Percentiles rank a stretch among this genome's conserved stretches.
These are phyloP conservation scores for Solanum chacoense DNA, from an alignment of 305 asterid species.

Conservation along the genomic window DNA sequence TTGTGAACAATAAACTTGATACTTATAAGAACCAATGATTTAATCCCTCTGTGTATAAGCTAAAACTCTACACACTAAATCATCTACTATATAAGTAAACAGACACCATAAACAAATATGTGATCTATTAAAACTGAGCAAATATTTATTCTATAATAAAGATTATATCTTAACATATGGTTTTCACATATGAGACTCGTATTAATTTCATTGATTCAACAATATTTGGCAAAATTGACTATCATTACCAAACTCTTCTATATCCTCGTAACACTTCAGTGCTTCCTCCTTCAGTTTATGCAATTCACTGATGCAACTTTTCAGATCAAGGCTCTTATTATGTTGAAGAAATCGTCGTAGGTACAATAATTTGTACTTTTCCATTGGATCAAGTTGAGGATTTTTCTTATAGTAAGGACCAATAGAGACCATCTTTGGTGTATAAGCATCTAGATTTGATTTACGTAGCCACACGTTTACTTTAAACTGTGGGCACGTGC, in stretches of 20 bases:
- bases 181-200: too few species aligned
- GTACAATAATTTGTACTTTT: background rate
- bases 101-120: too few species aligned
- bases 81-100: too few species aligned
- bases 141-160: too few species aligned
- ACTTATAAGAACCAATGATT: too few species aligned
- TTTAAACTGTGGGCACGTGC: background rate
- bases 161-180: too few species aligned
- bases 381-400: background rate
- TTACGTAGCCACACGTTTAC: background rate
- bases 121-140: too few species aligned
- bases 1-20: too few species aligned
- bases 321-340: background rate
- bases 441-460: constrained; percentile 2
- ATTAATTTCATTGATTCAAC: background rate
- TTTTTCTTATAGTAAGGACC: background rate
- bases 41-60: too few species aligned
- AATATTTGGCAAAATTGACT: background rate
- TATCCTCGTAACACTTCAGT: background rate
- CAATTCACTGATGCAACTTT: background rate
- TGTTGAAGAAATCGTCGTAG: background rate
- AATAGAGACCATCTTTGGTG: constrained; percentile 3
- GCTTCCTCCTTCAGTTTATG: background rate
- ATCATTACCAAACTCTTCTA: background rate
- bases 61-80: too few species aligned